Conservation (phyloP, 1,139 yeast genomes). For the Magnusiomyces tetraspermus region DNA sequence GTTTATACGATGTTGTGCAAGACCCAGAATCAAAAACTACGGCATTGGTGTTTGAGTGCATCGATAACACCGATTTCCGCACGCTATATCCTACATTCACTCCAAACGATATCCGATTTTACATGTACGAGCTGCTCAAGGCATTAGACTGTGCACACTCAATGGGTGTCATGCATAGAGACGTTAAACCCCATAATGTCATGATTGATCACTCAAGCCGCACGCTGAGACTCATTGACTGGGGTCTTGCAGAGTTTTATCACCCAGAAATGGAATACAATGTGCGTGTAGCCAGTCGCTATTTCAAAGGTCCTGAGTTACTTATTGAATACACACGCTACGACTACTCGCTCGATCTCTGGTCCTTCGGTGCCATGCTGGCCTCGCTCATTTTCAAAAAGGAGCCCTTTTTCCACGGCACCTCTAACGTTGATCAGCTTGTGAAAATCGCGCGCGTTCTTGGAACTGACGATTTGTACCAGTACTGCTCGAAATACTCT, state of each 20-base stretch:
- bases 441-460: conserved; percentile 84
- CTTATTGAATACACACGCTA: conserved; percentile 78
- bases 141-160: conserved; percentile 89
- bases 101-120: conserved; percentile 67
- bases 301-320: conserved; percentile 90
- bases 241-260: conserved; percentile 95
- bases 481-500: conserved; percentile 62
- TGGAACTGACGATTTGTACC: conserved; percentile 72
- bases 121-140: conserved; percentile 71
- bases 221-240: conserved; percentile 70
- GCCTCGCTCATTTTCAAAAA: conserved; percentile 94
- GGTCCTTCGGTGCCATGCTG: conserved; percentile 94
- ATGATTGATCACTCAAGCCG: conserved; percentile 80
- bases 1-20: conserved; percentile 67
- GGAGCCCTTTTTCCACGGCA: conserved; percentile 94
- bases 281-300: conserved; percentile 90
- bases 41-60: conserved; percentile 77
- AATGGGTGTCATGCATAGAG: conserved; percentile 94
- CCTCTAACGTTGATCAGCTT: conserved; percentile 85
- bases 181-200: conserved; percentile 92
- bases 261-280: conserved; percentile 88
- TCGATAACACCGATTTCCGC: conserved; percentile 79
- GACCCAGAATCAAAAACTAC: conserved; percentile 82
- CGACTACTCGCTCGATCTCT: conserved; percentile 83
- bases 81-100: conserved; percentile 75